Evolutionary conservation across 441 rosid genomes (phyloP), one percentile per base, ranked within the genome.

Genomic region (Populus hybrid): DNA sequence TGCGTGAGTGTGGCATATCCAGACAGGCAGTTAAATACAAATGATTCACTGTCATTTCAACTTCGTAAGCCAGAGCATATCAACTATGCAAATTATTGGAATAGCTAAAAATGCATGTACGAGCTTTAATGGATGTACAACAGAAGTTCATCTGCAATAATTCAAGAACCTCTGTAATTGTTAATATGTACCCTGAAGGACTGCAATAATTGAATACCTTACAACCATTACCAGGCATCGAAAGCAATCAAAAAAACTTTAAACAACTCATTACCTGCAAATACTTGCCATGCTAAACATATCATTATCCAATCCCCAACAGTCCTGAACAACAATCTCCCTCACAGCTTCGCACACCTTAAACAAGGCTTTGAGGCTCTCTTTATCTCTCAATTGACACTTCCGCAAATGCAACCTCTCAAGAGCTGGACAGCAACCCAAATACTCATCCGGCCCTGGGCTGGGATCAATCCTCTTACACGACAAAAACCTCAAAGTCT

Each of bases 281-380:
- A 84, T 46, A 74, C 86, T 86, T 12, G 93, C 93, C 20, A 78
- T 71, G 83, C 88, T 75, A 80, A 94, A 92, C 36, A 84, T 73
- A 61, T 90, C 91, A 79, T 92, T 87, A 34, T 88, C 90, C 81
- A 94, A 79, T 64, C 97, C 95, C 95, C 96, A 92, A 85, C 93
- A 91, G 70, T 92, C 86, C 72, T 86, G 92, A 34, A 92, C 54
- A 78, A 80, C 81, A 71, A 94, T 84, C 74, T 90, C 95, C 81
- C 88, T 86, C 71, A 87, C 92, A 73, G 80, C 78, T 78, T 81
- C 78, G 71, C 98, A 90, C 70, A 90, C 89, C 81, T 87, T 79
- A 85, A 90, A 88, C 88, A 92, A 57, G 14, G 96, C 94, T 69
- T 84, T 86, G 40, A 84, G 71, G 69, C 93, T 86, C 74, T 76